A percentile compares a stretch with the other conserved stretches of the same genome.
Evolutionary conservation across 1,284 basidiomycete species (phyloP).

Genomic region (Dichomitus squalens): DNA sequence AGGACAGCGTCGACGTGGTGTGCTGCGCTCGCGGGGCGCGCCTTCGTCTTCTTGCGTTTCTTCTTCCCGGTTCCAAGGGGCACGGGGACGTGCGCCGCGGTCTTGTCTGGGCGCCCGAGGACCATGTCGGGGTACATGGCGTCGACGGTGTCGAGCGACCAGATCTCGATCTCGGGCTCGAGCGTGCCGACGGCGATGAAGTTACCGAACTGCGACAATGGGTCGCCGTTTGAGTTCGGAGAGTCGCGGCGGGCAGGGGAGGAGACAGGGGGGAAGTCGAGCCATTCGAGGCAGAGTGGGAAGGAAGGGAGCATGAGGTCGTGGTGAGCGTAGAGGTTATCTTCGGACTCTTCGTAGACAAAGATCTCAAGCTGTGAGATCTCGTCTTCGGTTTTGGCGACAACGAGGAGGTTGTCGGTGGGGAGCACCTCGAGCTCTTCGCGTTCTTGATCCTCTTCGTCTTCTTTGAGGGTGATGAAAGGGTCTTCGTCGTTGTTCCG

Average conservation of each 20-base stretch:
- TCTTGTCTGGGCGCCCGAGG: slow-evolving; percentile 86
- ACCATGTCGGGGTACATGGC: slow-evolving; percentile 93
- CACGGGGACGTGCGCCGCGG: slow-evolving; percentile 76
- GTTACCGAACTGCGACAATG: slow-evolving; percentile 65
- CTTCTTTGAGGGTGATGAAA: slow-evolving; percentile 94
- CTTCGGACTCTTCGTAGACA: slow-evolving; percentile 90
- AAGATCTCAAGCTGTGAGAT: slow-evolving; percentile 96
- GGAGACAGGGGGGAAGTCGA: slow-evolving; percentile 85
- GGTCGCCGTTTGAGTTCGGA: slow-evolving; percentile 24
- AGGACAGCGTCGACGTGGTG: slow-evolving; percentile 96
- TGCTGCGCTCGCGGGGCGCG: slow-evolving; percentile 64
- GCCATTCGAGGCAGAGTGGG: slow-evolving; percentile 99
- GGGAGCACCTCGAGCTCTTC: slow-evolving; percentile 90
- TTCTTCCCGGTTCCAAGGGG: slow-evolving; percentile 90
- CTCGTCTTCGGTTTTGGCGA: slow-evolving; percentile 97
- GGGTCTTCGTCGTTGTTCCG: slow-evolving; percentile 94
- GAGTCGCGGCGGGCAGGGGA: slow-evolving; percentile 41
- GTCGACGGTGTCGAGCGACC: slow-evolving; percentile 94
- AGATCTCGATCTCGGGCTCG: slow-evolving; percentile 98
- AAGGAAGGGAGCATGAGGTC: slow-evolving; percentile 98
- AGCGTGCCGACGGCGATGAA: slow-evolving; percentile 97
- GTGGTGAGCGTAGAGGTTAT: slow-evolving; percentile 96
- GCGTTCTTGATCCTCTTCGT: slow-evolving; percentile 83
- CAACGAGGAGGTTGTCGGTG: slow-evolving; percentile 90
- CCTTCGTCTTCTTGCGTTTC: slow-evolving; percentile 89